Base-by-base conservation (phyloP, 2,329 filamentous ascomycete genomes). In the Didymella arachidicola region DNA sequence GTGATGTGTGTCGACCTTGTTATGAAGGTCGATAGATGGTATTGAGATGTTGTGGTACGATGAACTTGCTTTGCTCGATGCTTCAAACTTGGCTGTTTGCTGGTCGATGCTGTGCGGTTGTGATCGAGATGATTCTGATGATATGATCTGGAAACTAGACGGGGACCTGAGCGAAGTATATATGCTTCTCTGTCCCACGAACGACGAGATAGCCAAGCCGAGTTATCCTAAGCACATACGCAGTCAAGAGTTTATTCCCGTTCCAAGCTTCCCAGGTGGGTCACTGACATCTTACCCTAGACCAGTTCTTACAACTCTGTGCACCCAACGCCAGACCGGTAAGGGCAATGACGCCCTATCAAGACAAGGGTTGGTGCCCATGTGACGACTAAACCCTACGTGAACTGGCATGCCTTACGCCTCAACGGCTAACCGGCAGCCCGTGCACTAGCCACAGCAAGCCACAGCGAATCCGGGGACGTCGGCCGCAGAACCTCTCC, bases 401-500 rank as follows among this genome's bases (percentile, higher is more conserved):
- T 46, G 43, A 59, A 32, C 46, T 54, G 57, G 63, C 64, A 60
- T 66, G 67, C 67, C 67, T 71, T 67, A 62, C 63, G 61, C 60
- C 62, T 58, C 60, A 63, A 51, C 57, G 59, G 59, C 43, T 53
- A 60, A 57, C 7, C 65, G 65, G 57, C 45, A 61, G 64, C 44
- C 63, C 63, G 68, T 71, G 68, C 67, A 67, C 63, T 57, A 68
- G 65, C 66, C 65, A 68, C 66, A 59, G 19, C 53, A 63, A 63
- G 67, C 67, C 67, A 69, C 67, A 69, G 52, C 67, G 65, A 70
- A 69, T 70, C 67, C 59, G 59, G 45, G 46, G 34, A 30, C 59
- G 38, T 32, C 30, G 56, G 63, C 61, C 54, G 50, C 62, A 59
- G 42, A 54, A 29, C 32, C 8, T 30, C 12, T 53, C 32, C 56